Conservation (phyloP, 1,284 basidiomycete genomes). For the Leccinum laetum region DNA sequence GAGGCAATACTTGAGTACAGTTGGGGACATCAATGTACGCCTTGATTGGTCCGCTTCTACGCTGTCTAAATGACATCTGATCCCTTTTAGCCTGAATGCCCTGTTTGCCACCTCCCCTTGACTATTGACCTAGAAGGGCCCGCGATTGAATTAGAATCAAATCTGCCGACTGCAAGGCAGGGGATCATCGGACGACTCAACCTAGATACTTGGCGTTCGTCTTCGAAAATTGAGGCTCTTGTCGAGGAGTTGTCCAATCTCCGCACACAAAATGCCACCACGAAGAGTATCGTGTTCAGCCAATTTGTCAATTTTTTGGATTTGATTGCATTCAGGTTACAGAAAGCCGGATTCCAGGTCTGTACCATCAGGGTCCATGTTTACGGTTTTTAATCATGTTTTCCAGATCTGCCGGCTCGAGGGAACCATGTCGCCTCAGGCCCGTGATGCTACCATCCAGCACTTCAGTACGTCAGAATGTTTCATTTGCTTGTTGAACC, state of each 20-base stretch:
- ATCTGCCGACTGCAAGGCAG: conserved; percentile 65
- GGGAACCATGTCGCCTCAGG: conserved; percentile 97
- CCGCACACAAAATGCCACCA: conserved; percentile 84
- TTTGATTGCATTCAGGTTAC: conserved; percentile 90
- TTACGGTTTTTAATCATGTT: background rate
- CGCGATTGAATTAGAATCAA: conserved; percentile 82
- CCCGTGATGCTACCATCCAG: conserved; percentile 93
- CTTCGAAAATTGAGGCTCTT: conserved; percentile 96
- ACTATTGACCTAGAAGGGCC: conserved; percentile 97
- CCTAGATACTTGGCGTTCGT: conserved; percentile 90
- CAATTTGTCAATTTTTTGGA: conserved; percentile 93
- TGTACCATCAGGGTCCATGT: conserved; percentile 19
- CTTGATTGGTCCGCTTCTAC: background rate
- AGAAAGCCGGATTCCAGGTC: conserved; percentile 88
- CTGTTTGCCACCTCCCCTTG: conserved; percentile 91
- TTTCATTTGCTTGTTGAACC: conserved; percentile 3
- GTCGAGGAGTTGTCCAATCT: conserved; percentile 92
- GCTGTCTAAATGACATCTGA: conserved; percentile 1
- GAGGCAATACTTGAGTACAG: conserved; percentile 85
- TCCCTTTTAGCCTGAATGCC: conserved; percentile 76
- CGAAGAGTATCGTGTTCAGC: conserved; percentile 96
- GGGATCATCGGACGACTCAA: conserved; percentile 94
- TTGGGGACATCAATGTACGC: conserved; percentile 70
- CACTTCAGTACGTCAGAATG: conserved; percentile 74
- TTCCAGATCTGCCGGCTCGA: conserved; percentile 91